Conservation (phyloP, 192 early-diverging fungal species). For the Entomortierella parvispora region DNA sequence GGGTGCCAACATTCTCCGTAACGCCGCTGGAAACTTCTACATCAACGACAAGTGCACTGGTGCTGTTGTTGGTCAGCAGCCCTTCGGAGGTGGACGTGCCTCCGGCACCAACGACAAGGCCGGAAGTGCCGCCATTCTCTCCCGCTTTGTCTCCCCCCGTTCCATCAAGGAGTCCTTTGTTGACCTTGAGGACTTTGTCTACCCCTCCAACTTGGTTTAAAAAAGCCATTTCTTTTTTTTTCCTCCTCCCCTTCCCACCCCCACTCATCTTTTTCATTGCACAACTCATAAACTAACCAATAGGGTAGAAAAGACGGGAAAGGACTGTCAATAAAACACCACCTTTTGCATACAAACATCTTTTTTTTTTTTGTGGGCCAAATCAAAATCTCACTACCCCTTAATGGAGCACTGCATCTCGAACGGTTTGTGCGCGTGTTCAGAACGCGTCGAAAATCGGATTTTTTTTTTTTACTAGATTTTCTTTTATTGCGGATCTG, state of each 20-base stretch:
- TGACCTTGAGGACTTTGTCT: slow-evolving; percentile 78
- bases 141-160: slow-evolving; percentile 92
- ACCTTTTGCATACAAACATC: neutral
- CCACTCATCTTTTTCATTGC: neutral
- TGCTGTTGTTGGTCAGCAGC: slow-evolving; percentile 97
- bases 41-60: slow-evolving; percentile 99
- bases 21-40: slow-evolving; percentile 98
- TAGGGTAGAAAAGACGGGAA: neutral
- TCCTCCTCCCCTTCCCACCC: neutral
- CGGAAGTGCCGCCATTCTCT: slow-evolving; percentile 80
- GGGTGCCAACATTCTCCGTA: slow-evolving; percentile 79
- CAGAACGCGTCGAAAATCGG: too few species aligned
- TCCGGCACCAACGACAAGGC: slow-evolving; percentile 99
- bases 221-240: slow-evolving; percentile 3
- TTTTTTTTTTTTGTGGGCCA: too few species aligned
- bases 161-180: slow-evolving; percentile 97
- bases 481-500: too few species aligned
- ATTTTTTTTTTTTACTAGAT: neutral
- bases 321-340: neutral
- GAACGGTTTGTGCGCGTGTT: too few species aligned
- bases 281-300: slow-evolving; percentile 4
- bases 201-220: slow-evolving; percentile 86
- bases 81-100: slow-evolving; percentile 93
- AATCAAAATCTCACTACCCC: too few species aligned
- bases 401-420: neutral